Base-by-base conservation (phyloP, 257 asterid genomes). In the Schizonepeta tenuifolia region DNA sequence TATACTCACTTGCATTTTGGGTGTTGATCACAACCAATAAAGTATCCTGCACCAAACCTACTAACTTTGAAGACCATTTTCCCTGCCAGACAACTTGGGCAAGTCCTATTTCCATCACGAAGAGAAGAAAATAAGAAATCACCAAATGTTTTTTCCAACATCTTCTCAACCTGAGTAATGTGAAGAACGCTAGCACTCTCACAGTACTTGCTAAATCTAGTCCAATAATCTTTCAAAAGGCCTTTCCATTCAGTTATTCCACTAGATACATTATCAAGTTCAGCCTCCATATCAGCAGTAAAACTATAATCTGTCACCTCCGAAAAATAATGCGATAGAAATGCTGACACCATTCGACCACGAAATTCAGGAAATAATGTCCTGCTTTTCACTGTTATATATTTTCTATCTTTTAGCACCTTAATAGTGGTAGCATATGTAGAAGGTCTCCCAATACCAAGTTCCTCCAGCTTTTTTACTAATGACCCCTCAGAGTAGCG, bases 371-470 rank as follows among this genome's bases (percentile, higher is more conserved):
- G 97, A 75, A 70, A 66, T 44, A 94, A 17, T 28, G 85, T 75
- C 84, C 97, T 82, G 78, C 72, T 76, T 82, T 84, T 90, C 65
- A 71, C 67, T 70, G 87, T 84, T 63, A 91, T 80, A 69, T 91
- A 94, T 17, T 91, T 86, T 73, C 99, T 84, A 85, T 94, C 97
- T 79, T 88, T 87, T 68, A 94, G 83, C 79, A 89, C 97, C 82
- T 89, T 91, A 35, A 94, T 89, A 72, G 97, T 94, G 77, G 78
- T 57, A 60, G 97, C 97, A 72, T 94, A 94, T 3, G 98, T 91
- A 64, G 98, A 94, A 81, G 98, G 98, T 78, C 98, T 86, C 78
- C 98, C 98, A 41, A 94, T 94, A 57, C 98, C 98, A 73, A 94
- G 97, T 81, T 91, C 98, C 85, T 94, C 98, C 75, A 94, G 78